Evolutionary conservation across 2,329 filamentous ascomycete genomes (phyloP).

Genomic region (Sarocladium strictum): DNA sequence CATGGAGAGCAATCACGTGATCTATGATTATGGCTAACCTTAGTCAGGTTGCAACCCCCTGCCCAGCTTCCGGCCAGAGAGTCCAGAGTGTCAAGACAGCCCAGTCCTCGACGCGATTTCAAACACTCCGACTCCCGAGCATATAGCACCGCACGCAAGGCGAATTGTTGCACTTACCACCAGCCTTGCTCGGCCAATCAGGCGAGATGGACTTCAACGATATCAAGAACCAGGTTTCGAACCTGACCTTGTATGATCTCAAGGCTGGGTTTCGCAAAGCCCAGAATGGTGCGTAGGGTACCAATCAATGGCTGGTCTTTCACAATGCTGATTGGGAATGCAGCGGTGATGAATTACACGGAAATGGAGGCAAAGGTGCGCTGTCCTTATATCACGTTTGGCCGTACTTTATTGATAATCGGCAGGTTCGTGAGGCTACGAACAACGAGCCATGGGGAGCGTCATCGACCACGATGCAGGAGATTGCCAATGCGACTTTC

Average conservation of each 20-base stretch:
- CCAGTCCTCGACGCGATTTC: conserved; percentile 6
- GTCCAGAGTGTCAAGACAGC: conserved; percentile 5
- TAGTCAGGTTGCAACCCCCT: conserved; percentile 1
- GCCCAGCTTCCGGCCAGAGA: conserved; percentile 1
- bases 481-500: conserved; percentile 96
- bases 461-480: conserved; percentile 82
- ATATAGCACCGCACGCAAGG: not conserved
- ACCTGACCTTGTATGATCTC: conserved; percentile 89
- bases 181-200: not conserved
- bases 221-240: conserved; percentile 81
- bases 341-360: conserved; percentile 96
- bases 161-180: not conserved
- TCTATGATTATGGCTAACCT: not conserved
- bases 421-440: conserved; percentile 87
- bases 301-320: conserved; percentile 11
- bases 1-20: conserved; percentile 5
- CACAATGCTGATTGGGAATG: conserved; percentile 22
- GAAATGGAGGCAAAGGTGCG: conserved; percentile 75
- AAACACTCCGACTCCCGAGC: not conserved
- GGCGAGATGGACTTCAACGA: conserved; percentile 75
- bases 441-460: conserved; percentile 98
- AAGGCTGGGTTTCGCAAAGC: conserved; percentile 93
- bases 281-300: conserved; percentile 70
- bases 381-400: not conserved
- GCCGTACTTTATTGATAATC: not conserved